Conservation (phyloP, 441 rosid genomes). For the Bruguiera hainesii region DNA sequence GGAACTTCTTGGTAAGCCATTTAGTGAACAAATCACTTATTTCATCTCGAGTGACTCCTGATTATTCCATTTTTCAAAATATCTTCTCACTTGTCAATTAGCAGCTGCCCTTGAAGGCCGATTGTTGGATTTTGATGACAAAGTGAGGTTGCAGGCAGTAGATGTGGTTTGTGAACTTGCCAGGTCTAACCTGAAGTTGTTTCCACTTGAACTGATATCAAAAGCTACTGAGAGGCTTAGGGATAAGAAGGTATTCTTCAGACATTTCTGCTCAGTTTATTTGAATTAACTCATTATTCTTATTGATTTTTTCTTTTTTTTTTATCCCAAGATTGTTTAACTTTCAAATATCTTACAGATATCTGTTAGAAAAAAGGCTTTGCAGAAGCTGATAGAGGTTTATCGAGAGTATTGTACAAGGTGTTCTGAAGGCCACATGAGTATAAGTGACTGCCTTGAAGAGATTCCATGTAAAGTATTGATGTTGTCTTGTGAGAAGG, state of each 20-base stretch:
- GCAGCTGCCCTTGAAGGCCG: slow-evolving; percentile 86
- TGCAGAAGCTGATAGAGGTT: slow-evolving; percentile 53
- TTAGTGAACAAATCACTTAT: slow-evolving; percentile 11
- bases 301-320: too few species aligned
- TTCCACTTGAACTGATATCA: slow-evolving; percentile 55
- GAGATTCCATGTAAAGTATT: slow-evolving; percentile 82
- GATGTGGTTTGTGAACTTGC: slow-evolving; percentile 75
- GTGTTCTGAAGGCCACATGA: slow-evolving; percentile 68
- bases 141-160: slow-evolving; percentile 79
- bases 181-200: slow-evolving; percentile 47
- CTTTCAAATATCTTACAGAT: slow-evolving; percentile 33
- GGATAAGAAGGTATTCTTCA: slow-evolving; percentile 79
- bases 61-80: slow-evolving; percentile 23
- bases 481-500: slow-evolving; percentile 81
- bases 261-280: slow-evolving; percentile 4
- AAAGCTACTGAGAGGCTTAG: slow-evolving; percentile 81
- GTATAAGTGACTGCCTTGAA: slow-evolving; percentile 58
- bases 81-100: slow-evolving; percentile 20
- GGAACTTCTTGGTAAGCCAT: slow-evolving; percentile 65
- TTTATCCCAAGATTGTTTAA: too few species aligned
- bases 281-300: not conserved
- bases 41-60: slow-evolving; percentile 20
- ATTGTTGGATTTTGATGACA: slow-evolving; percentile 83
- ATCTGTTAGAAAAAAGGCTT: slow-evolving; percentile 81
- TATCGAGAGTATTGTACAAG: slow-evolving; percentile 41